Evolutionary conservation across 306 rosid species (phyloP).

Genomic region (Adenanthera pavonina): DNA sequence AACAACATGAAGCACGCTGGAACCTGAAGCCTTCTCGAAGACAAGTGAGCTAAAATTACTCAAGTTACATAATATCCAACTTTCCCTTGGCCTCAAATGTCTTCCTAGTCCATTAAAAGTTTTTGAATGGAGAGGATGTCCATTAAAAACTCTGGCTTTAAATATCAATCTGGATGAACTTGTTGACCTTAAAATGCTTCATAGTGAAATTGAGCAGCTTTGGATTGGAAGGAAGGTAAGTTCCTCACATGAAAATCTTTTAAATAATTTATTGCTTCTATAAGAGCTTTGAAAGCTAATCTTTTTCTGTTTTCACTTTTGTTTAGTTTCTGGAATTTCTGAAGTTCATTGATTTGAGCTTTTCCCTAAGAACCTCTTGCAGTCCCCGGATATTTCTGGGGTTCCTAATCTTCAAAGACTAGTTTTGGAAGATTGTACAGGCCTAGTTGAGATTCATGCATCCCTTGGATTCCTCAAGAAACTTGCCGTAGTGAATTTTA

Average conservation of each 20-base stretch:
- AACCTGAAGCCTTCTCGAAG: not conserved
- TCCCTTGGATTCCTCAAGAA: not conserved
- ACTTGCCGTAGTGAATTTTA: not conserved
- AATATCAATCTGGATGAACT: not conserved
- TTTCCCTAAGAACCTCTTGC: too few species aligned
- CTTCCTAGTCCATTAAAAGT: constrained; percentile 5
- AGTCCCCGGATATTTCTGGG: too few species aligned
- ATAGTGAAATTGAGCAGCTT: not conserved
- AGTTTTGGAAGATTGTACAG: constrained; percentile 6
- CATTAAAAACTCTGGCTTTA: not conserved
- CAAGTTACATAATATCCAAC: not conserved
- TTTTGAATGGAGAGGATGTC: constrained; percentile 12
- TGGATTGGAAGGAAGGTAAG: constrained; percentile 11
- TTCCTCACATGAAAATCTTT: not conserved
- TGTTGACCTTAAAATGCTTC: constrained; percentile 12
- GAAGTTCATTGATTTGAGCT: not conserved
- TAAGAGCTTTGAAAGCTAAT: not conserved
- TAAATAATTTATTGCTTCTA: too few species aligned
- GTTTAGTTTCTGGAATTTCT: not conserved
- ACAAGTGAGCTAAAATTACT: not conserved
- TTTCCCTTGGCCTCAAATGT: not conserved
- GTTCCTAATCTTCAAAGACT: not conserved
- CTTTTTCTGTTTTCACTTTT: not conserved
- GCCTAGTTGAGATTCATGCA: not conserved
- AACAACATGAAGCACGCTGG: not conserved